Base-by-base conservation (phyloP, 768 basidiomycete species). In the Phaeotremella fagi region DNA sequence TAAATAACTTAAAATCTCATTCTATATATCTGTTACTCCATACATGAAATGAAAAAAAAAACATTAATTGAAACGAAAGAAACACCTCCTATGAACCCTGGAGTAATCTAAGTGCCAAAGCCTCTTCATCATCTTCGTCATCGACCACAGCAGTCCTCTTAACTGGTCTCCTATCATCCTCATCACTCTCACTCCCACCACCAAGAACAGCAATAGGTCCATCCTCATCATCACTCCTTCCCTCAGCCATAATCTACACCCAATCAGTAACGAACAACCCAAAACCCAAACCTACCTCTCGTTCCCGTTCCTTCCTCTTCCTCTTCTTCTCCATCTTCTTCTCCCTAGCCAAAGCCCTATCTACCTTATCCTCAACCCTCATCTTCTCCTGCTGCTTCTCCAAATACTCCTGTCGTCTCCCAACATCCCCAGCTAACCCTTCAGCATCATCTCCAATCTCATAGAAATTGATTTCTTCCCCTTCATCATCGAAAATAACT, bases 241-340 rank as follows among this genome's bases (percentile, higher is more conserved):
- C 24, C 48, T 43, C 51, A 33, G 12, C 47, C 24, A 44, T 37
- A 52, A 31, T 29, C 50, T 47, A 60, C 54, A 38, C 33, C 50
- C 54, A 58, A 35, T 56, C 20, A 59, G 11, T 12, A 25, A 24
- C n/a, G n/a, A n/a, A n/a, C 48, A 18, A 41, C n/a, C 3, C 38
- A 23, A 25, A 45, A 4, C 24, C 27, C 11, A 53, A 75, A 64
- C 71, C 51, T 42, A 74, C 79, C 66, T 73, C 79, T 50, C 75
- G 78, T 67, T 88, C 86, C 31, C 81, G 79, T 51, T 89, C 86
- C 76, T 92, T 94, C 67, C 87, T 78, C 76, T 91, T 94, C 58
- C 88, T 78, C 78, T 94, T 95, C 80, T 88, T 91, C 73, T 95
- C 92, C 58, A 80, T 77, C 76, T 85, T 87, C 81, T 90, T 92